These are phyloP conservation scores for Prunus mongolica DNA, from an alignment of 306 rosid species.

Conservation along the genomic window DNA sequence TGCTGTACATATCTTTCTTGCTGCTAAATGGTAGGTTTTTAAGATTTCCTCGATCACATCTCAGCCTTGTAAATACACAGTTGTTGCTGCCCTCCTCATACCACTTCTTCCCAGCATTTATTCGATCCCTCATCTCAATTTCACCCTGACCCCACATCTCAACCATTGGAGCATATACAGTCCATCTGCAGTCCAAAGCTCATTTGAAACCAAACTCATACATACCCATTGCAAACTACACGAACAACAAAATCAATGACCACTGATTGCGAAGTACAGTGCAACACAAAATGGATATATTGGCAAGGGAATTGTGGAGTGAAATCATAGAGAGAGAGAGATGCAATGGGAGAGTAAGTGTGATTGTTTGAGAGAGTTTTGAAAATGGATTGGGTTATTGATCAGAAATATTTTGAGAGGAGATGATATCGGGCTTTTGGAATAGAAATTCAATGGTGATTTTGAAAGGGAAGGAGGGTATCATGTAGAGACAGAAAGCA, in stretches of 20 bases:
- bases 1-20: neutral
- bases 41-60: neutral
- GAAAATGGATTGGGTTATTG: no score
- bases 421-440: no score
- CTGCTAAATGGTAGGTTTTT: neutral
- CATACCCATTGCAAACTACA: neutral
- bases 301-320: neutral
- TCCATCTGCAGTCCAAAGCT: neutral
- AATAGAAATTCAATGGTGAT: no score
- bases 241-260: neutral
- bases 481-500: no score
- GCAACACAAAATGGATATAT: neutral
- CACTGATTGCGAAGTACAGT: neutral
- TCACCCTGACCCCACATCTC: neutral
- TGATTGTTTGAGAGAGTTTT: no score
- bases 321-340: neutral
- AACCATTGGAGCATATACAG: neutral
- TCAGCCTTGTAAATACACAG: neutral
- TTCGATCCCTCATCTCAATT: neutral
- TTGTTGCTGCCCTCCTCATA: neutral
- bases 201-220: neutral
- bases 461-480: no score
- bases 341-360: no score
- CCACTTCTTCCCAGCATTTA: neutral
- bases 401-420: no score